phyloP scores from a whole-genome alignment of 192 early-diverging fungal genomes.

The Neocallimastix lanati region DNA sequence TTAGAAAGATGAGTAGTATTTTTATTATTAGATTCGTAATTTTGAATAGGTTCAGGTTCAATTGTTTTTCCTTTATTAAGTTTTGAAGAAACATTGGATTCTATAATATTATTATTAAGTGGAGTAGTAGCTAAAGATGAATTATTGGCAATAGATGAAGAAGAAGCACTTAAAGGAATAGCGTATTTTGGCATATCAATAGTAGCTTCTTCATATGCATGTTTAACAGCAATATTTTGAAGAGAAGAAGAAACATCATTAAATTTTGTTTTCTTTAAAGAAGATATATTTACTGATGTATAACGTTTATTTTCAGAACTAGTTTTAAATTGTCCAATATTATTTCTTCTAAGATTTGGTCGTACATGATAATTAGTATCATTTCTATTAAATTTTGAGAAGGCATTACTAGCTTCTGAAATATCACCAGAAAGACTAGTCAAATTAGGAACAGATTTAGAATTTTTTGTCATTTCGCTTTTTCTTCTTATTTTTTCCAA shows the following conservation, averaged over 20 bases:
- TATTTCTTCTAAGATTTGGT: not conserved
- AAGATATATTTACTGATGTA: not conserved
- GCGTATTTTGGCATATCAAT: not conserved
- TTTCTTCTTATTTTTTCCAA: not conserved
- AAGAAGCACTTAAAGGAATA: not conserved
- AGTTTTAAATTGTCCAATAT: not conserved
- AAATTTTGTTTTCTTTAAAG: not conserved
- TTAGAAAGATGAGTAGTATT: no score
- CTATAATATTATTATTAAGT: not conserved
- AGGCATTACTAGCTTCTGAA: not conserved
- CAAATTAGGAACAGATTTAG: not conserved
- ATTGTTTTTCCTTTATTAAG: not conserved
- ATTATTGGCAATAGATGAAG: not conserved
- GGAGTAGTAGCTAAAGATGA: not conserved
- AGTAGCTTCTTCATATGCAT: not conserved
- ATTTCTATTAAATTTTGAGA: not conserved
- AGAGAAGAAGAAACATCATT: not conserved
- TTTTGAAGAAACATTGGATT: not conserved
- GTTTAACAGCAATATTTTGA: not conserved
- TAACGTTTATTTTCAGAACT: not conserved
- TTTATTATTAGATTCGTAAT: not conserved
- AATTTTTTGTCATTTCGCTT: not conserved
- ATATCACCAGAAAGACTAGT: not conserved
- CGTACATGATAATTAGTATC: not conserved
- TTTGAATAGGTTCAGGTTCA: not conserved